Conservation (phyloP, 2,329 filamentous ascomycete species). For the Fusarium liriodendri region DNA sequence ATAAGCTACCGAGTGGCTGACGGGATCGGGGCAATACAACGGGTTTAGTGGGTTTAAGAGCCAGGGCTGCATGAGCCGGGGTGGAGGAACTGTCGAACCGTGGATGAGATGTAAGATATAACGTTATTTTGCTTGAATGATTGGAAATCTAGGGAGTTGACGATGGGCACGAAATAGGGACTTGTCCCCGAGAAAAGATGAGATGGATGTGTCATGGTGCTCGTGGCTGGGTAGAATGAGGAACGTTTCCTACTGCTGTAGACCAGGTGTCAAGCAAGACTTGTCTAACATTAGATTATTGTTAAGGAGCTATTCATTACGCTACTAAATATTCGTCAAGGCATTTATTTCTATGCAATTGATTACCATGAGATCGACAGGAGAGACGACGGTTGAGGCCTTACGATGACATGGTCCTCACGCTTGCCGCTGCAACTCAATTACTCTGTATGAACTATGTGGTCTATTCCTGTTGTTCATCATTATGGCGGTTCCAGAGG, state of each 20-base stretch:
- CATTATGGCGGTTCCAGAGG: background rate
- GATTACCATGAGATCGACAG: background rate
- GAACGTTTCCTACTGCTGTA: background rate
- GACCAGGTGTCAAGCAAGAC: background rate
- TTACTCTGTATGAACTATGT: background rate
- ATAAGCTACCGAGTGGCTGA: background rate
- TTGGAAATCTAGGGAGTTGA: background rate
- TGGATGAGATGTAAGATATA: background rate
- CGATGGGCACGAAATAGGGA: background rate
- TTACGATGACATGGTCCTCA: background rate
- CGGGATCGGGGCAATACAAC: background rate
- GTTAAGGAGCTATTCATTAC: background rate
- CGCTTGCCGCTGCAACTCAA: background rate
- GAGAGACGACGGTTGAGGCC: no score
- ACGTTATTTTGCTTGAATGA: background rate
- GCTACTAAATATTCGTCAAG: no score
- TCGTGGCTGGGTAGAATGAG: background rate
- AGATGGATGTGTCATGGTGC: background rate
- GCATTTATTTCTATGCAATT: background rate
- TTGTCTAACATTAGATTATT: background rate
- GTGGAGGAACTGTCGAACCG: background rate
- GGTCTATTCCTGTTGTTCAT: background rate
- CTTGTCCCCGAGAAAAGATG: background rate
- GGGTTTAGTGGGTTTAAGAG: background rate
- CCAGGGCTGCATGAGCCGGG: background rate